phyloP scores from a whole-genome alignment of 345 rosid genomes.

The Eucalyptus microcorys region DNA sequence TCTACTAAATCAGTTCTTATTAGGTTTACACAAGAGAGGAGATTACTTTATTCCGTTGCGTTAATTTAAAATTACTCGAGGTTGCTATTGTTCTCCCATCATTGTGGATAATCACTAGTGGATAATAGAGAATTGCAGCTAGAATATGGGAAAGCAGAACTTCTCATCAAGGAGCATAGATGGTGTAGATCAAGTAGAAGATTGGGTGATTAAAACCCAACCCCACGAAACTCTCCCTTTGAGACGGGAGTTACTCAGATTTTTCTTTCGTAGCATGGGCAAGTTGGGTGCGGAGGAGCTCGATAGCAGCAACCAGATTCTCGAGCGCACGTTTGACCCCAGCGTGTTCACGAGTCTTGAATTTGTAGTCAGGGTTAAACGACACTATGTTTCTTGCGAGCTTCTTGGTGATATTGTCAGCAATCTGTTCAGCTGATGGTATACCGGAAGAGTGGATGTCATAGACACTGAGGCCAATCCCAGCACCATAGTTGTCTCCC shows the following conservation, averaged over 20 bases:
- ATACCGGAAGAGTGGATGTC: conserved; percentile 86
- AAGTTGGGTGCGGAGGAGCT: conserved; percentile 76
- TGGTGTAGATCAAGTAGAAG: neutral
- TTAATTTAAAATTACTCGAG: too few relatives aligned
- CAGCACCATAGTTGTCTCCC: conserved; percentile 87
- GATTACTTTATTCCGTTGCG: too few relatives aligned
- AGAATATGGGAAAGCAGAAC: neutral
- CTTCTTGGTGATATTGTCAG: conserved; percentile 84
- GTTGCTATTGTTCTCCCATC: too few relatives aligned
- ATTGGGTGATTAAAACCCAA: neutral
- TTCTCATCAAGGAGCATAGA: neutral
- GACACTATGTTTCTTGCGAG: conserved; percentile 74
- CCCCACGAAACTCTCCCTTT: neutral
- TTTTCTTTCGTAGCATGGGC: conserved; percentile 52
- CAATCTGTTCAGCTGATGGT: conserved; percentile 85
- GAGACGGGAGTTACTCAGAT: neutral
- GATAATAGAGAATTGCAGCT: neutral
- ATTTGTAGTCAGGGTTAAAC: conserved; percentile 95
- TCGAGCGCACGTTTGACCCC: conserved; percentile 82
- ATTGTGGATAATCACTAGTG: neutral
- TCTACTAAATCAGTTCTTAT: too few relatives aligned
- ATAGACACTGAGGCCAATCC: conserved; percentile 88
- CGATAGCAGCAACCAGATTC: conserved; percentile 80
- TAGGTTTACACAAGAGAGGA: too few relatives aligned
- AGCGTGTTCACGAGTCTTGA: conserved; percentile 72